Percentiles rank a stretch among this genome's conserved stretches.
phyloP scores from a whole-genome alignment of 257 asterid species.

The Solanum pinnatisectum region DNA sequence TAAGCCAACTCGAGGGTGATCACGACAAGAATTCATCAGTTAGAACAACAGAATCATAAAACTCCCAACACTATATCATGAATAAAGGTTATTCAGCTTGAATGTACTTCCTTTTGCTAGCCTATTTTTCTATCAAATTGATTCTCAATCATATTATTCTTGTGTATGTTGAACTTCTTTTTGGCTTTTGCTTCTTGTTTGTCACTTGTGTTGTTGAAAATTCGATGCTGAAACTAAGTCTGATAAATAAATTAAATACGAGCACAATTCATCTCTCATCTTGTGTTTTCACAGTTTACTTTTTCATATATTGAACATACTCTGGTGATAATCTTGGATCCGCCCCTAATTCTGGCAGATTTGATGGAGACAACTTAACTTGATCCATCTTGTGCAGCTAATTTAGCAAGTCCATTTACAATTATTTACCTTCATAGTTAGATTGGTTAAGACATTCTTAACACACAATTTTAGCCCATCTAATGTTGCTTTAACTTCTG shows the following conservation, averaged over 20 bases:
- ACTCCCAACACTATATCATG: background rate
- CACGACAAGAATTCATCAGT: conserved; percentile 28
- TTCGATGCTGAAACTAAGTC: background rate
- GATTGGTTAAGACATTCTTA: background rate
- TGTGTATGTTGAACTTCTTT: background rate
- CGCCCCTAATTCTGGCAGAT: background rate
- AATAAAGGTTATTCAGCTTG: background rate
- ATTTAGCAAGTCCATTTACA: background rate
- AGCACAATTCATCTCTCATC: background rate
- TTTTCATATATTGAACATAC: background rate
- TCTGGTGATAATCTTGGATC: background rate
- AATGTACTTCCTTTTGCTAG: background rate
- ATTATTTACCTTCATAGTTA: background rate
- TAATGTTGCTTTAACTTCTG: background rate
- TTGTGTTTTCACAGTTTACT: background rate
- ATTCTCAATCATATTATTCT: background rate
- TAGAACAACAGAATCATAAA: background rate
- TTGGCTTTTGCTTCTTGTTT: background rate
- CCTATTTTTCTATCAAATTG: background rate
- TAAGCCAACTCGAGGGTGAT: conserved; percentile 90
- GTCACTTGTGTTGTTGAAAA: background rate
- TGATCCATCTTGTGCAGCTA: background rate
- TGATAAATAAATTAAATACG: background rate
- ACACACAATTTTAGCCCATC: no score
- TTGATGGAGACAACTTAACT: background rate